These are phyloP conservation scores for Neopestalotiopsis sp. DNA, from an alignment of 2,329 filamentous ascomycete genomes.

Conservation along the genomic window DNA sequence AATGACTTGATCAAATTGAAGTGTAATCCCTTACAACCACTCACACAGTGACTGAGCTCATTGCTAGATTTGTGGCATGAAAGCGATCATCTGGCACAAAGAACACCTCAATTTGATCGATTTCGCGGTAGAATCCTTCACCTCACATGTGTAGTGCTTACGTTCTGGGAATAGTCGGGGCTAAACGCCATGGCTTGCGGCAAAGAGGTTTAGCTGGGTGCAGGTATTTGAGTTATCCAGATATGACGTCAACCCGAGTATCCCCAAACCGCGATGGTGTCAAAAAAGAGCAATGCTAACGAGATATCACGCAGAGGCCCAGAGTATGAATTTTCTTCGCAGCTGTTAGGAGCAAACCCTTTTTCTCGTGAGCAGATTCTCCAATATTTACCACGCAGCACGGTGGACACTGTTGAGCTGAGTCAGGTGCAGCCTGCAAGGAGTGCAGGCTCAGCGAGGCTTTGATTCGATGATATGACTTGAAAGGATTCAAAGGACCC, in stretches of 20 bases:
- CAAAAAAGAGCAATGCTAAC: background rate
- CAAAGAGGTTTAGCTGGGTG: background rate
- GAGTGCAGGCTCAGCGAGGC: background rate
- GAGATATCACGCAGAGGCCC: background rate
- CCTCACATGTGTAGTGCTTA: no score
- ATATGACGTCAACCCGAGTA: background rate
- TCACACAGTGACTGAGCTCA: no score
- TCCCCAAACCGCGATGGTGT: background rate
- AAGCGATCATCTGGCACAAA: no score
- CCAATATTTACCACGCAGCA: background rate
- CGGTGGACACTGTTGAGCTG: background rate
- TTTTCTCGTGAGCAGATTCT: background rate
- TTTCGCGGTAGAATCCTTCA: no score
- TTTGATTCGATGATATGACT: background rate
- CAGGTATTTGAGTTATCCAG: background rate
- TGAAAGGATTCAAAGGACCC: background rate
- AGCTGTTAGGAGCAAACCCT: background rate
- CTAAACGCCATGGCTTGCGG: background rate
- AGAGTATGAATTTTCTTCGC: background rate
- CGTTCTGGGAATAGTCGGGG: no score
- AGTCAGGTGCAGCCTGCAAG: background rate
- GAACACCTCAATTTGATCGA: no score
- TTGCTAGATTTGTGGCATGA: no score
- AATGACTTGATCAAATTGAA: no score
- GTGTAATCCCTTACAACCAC: no score